Percentiles rank a stretch among this genome's conserved stretches.
Evolutionary conservation across 768 basidiomycete species (phyloP).

Genomic region (Russula abietina): DNA sequence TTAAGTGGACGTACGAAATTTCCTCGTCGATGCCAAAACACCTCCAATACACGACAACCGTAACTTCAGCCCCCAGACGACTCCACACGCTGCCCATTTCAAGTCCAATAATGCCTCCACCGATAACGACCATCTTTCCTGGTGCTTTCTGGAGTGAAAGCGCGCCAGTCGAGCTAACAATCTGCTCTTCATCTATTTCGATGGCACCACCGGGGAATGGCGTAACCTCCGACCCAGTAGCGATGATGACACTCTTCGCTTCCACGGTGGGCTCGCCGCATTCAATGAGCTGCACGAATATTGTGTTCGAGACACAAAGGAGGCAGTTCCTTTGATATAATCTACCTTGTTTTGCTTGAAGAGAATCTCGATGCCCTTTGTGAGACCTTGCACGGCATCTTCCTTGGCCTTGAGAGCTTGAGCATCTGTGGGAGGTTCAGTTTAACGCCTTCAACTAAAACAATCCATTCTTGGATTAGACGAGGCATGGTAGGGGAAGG

Average conservation of each 20-base stretch:
- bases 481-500: not conserved
- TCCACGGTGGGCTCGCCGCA: conserved; percentile 83
- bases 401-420: conserved; percentile 90
- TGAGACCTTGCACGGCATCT: conserved; percentile 73
- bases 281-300: conserved; percentile 75
- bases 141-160: conserved; percentile 86
- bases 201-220: conserved; percentile 93
- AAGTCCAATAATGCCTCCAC: conserved; percentile 95
- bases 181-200: conserved; percentile 93
- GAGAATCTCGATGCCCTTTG: conserved; percentile 87
- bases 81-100: conserved; percentile 99
- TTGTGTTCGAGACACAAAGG: conserved; percentile 68
- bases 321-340: conserved; percentile 92
- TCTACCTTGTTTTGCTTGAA: conserved; percentile 99
- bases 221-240: conserved; percentile 92
- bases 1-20: conserved; percentile 59
- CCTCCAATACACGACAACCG: conserved; percentile 98
- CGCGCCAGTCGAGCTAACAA: conserved; percentile 93
- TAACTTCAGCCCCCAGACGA: conserved; percentile 91
- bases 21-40: conserved; percentile 93
- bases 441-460: conserved; percentile 57
- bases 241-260: conserved; percentile 92
- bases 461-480: not conserved
- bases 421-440: conserved; percentile 91
- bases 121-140: conserved; percentile 95